These are phyloP conservation scores for Rhypophila decipiens DNA, from an alignment of 495 filamentous ascomycete species.

Conservation along the genomic window DNA sequence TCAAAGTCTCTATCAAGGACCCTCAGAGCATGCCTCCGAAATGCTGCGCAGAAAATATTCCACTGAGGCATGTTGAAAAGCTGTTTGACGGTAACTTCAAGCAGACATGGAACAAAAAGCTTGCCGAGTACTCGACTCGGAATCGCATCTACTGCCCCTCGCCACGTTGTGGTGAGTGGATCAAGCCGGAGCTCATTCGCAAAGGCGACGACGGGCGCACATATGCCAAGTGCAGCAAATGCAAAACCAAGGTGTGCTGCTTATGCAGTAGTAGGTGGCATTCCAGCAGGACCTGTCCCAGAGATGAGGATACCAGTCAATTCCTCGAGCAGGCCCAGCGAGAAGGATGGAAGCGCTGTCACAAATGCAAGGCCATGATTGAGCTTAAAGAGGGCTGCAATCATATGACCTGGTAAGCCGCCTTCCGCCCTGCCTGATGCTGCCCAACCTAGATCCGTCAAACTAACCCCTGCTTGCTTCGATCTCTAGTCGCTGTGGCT, in stretches of 20 bases:
- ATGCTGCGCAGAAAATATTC: constrained; percentile 69
- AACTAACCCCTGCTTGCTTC: constrained; percentile 1
- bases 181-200: constrained; percentile 60
- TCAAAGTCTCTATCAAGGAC: constrained; percentile 65
- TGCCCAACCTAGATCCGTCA: background rate
- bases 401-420: constrained; percentile 71
- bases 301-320: constrained; percentile 59
- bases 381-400: constrained; percentile 77
- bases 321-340: constrained; percentile 62
- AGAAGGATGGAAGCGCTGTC: constrained; percentile 72
- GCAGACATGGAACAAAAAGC: constrained; percentile 69
- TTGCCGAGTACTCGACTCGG: constrained; percentile 62
- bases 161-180: constrained; percentile 65
- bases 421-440: background rate
- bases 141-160: constrained; percentile 71
- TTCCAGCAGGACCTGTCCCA: constrained; percentile 57
- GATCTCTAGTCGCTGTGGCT: constrained; percentile 60
- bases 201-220: constrained; percentile 39
- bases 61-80: constrained; percentile 65
- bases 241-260: constrained; percentile 67
- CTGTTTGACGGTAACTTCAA: constrained; percentile 70
- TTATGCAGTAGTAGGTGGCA: constrained; percentile 71
- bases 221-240: constrained; percentile 57
- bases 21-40: constrained; percentile 73
- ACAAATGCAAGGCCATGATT: constrained; percentile 67